These are phyloP conservation scores for Pythium apleroticum DNA, from an alignment of 352 stramenopile genomes.

Conservation along the genomic window DNA sequence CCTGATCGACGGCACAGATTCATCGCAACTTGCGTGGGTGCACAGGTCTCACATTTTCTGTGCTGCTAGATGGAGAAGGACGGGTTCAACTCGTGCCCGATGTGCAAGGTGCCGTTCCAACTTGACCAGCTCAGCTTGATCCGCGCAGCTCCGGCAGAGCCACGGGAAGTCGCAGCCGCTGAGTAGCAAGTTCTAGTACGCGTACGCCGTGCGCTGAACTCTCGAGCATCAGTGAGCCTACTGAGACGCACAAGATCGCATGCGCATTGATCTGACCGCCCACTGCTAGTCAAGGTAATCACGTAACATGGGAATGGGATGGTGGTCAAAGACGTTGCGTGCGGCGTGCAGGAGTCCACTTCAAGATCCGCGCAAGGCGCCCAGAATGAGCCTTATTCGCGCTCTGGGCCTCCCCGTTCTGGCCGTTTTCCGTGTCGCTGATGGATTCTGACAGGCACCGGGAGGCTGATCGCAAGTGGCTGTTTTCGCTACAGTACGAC, in stretches of 20 bases:
- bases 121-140: slow-evolving; percentile 72
- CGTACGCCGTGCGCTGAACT: neutral
- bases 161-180: slow-evolving; percentile 1
- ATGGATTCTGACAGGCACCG: neutral
- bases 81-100: slow-evolving; percentile 68
- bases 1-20: neutral
- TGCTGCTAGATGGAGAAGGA: slow-evolving; percentile 43
- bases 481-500: slow-evolving; percentile 5
- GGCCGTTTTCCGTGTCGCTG: slow-evolving; percentile 5
- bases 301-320: slow-evolving; percentile 28
- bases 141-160: slow-evolving; percentile 35
- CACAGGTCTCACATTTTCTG: slow-evolving; percentile 2
- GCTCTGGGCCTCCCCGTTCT: neutral
- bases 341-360: neutral
- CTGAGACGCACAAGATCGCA: neutral
- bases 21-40: neutral
- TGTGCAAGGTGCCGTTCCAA: slow-evolving; percentile 77
- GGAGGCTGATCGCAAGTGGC: neutral
- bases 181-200: slow-evolving; percentile 4
- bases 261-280: neutral
- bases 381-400: slow-evolving; percentile 14
- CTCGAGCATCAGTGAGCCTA: neutral
- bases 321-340: neutral
- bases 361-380: slow-evolving; percentile 9
- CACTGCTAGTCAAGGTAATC: neutral